Conservation (phyloP, 2,329 filamentous ascomycete genomes). For the Eurotiales sp. region DNA sequence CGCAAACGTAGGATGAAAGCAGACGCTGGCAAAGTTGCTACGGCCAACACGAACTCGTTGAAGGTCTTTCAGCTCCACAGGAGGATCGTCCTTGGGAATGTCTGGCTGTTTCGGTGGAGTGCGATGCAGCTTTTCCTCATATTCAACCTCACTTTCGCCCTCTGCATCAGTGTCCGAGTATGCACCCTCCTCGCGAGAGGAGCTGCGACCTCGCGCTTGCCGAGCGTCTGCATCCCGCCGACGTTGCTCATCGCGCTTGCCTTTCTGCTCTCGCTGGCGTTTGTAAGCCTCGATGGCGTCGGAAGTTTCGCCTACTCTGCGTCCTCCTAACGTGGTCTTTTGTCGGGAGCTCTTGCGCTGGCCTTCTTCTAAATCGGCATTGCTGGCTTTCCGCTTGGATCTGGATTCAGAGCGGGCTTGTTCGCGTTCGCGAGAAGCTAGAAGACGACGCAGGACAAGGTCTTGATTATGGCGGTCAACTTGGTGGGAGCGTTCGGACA, state of each 20-base stretch:
- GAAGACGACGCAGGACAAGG: conserved; percentile 71
- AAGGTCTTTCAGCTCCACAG: conserved; percentile 73
- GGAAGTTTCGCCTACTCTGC: conserved; percentile 65
- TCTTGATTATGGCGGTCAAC: conserved; percentile 80
- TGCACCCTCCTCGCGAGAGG: conserved; percentile 60
- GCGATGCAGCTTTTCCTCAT: conserved; percentile 57
- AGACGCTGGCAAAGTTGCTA: conserved; percentile 82
- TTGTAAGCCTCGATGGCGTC: conserved; percentile 71
- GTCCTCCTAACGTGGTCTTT: conserved; percentile 63
- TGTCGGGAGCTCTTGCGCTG: conserved; percentile 70
- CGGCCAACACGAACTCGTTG: conserved; percentile 80
- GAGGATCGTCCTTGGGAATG: conserved; percentile 60
- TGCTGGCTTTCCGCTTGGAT: conserved; percentile 70
- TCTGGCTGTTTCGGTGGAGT: conserved; percentile 36
- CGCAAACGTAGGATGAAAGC: conserved; percentile 89
- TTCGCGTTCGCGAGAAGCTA: conserved; percentile 64
- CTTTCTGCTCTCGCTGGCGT: conserved; percentile 57
- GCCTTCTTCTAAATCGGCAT: conserved; percentile 73
- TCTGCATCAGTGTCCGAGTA: conserved; percentile 61
- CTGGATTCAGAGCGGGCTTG: conserved; percentile 47
- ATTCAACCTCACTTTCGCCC: conserved; percentile 76
- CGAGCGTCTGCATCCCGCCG: conserved; percentile 38
- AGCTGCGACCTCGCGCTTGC: conserved; percentile 58
- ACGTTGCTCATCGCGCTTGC: conserved; percentile 46
- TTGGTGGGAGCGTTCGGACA: conserved; percentile 81